Evolutionary conservation across 352 stramenopile genomes (phyloP), one percentile per base, ranked within the genome.

Genomic region (Phytophthora pistaciae): DNA sequence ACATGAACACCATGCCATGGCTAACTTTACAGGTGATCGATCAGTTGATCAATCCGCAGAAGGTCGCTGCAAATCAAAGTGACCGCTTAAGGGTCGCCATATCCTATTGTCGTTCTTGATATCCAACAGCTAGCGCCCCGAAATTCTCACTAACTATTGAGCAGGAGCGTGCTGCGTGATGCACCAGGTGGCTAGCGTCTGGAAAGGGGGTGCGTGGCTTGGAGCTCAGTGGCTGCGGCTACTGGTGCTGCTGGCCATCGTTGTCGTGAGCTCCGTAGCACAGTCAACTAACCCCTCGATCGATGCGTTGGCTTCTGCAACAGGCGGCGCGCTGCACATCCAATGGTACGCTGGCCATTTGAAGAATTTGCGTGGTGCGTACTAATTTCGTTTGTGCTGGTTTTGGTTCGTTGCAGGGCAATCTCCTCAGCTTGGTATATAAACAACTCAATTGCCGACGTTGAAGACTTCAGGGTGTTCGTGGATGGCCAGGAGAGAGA

Each of bases 291-390:
- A 71, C 27, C 42, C 55, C 1, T 56, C 50, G 11, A 59, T 75
- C 49, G 11, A 59, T 60, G 63, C 54, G 11, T 67, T 58, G 56
- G 56, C 54, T 31, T 36, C 27, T 3, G 4, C 55, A 48, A 82
- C 77, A 16, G 78, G 79, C 14, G 82, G 82, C 3, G 63, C 75
- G 3, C 20, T 90, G n/a, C 54, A 75, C 44, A 63, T 90, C 3
- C 13, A 65, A 16, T 87, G 80, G 77, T 80, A 8, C 11, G 44
- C 25, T 10, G 11, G n/a, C 27, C 11, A 23, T 27, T 42, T 6
- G 38, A 46, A 46, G 5, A 5, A 46, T 2, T 46, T 20, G 38
- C 7, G 38, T 46, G 38, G n/a, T 16, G 14, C 38, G 38, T 18
- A 46, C 38, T 46, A 16, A 46, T 46, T 46, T 46, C 38, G 38